These are phyloP conservation scores for Pseudocercospora fijiensis DNA, from an alignment of 2,329 filamentous ascomycete species.

Conservation along the genomic window DNA sequence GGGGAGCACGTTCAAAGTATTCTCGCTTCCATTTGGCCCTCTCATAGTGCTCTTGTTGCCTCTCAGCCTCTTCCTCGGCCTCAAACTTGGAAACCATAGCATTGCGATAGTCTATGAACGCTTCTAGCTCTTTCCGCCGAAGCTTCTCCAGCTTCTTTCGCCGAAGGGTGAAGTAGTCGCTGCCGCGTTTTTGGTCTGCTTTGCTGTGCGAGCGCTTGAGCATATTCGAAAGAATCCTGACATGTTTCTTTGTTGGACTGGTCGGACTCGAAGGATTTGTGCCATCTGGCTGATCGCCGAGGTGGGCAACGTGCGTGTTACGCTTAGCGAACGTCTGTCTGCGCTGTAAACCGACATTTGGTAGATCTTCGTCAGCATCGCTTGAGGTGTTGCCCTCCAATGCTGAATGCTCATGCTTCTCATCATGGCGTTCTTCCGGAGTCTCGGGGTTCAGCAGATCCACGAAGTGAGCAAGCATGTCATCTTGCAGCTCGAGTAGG, in stretches of 20 bases:
- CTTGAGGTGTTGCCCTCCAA: slow-evolving; percentile 36
- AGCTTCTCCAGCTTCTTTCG: slow-evolving; percentile 36
- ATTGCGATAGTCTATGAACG: slow-evolving; percentile 35
- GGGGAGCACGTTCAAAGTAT: slow-evolving; percentile 36
- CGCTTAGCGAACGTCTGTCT: slow-evolving; percentile 29
- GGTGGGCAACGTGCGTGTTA: slow-evolving; percentile 19
- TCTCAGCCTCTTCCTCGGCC: slow-evolving; percentile 34
- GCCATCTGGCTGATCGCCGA: slow-evolving; percentile 18
- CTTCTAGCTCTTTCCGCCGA: slow-evolving; percentile 32
- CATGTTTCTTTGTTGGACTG: slow-evolving; percentile 25
- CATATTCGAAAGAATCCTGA: slow-evolving; percentile 16
- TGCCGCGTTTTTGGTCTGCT: slow-evolving; percentile 18
- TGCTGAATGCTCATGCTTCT: slow-evolving; percentile 22
- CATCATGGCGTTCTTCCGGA: slow-evolving; percentile 17
- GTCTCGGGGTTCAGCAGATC: slow-evolving; percentile 27
- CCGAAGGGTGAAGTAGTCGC: slow-evolving; percentile 32
- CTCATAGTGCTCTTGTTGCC: slow-evolving; percentile 32
- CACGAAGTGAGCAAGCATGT: slow-evolving; percentile 28
- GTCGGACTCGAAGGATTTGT: slow-evolving; percentile 14
- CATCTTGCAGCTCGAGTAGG: slow-evolving; percentile 34
- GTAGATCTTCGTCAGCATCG: slow-evolving; percentile 37
- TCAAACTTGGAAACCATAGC: slow-evolving; percentile 37
- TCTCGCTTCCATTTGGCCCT: slow-evolving; percentile 36
- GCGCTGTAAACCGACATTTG: slow-evolving; percentile 28
- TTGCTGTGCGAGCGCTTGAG: slow-evolving; percentile 13